Percentiles rank a stretch among this genome's conserved stretches.
Conservation (phyloP, 768 basidiomycete genomes). For the Boletellus ananas region DNA sequence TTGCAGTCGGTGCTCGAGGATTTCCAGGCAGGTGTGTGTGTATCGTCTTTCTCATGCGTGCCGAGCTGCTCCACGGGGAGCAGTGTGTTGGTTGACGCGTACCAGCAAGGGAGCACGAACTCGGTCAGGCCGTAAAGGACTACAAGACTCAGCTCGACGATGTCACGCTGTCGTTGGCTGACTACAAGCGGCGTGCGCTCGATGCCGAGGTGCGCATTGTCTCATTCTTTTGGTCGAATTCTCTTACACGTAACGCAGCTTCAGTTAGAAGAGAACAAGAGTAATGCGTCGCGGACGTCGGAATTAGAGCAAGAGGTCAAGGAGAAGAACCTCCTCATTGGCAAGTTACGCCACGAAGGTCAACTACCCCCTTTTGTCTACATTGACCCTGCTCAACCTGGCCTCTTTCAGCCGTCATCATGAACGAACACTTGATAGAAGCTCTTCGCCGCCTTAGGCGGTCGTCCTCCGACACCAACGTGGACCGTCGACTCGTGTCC, state of each 20-base stretch:
- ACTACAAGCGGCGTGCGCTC: slow-evolving; percentile 84
- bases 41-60: not conserved
- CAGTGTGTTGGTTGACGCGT: slow-evolving; percentile 2
- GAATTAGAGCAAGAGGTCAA: slow-evolving; percentile 87
- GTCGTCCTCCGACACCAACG: slow-evolving; percentile 79
- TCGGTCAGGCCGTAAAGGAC: slow-evolving; percentile 79
- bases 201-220: slow-evolving; percentile 71
- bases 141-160: slow-evolving; percentile 71
- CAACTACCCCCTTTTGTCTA: slow-evolving; percentile 12
- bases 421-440: slow-evolving; percentile 97
- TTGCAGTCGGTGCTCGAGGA: slow-evolving; percentile 92
- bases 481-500: slow-evolving; percentile 90
- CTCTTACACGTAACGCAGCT: slow-evolving; percentile 42
- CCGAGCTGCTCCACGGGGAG: no score
- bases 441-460: slow-evolving; percentile 91
- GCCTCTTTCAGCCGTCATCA: slow-evolving; percentile 70
- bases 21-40: slow-evolving; percentile 80
- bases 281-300: slow-evolving; percentile 60
- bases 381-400: slow-evolving; percentile 2
- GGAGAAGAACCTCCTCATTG: slow-evolving; percentile 93
- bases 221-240: not conserved
- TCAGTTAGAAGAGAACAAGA: slow-evolving; percentile 68
- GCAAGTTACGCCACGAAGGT: slow-evolving; percentile 95
- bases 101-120: slow-evolving; percentile 85
- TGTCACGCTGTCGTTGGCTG: slow-evolving; percentile 75